These are phyloP conservation scores for Ailanthus altissimus DNA, from an alignment of 345 rosid species.

Conservation along the genomic window DNA sequence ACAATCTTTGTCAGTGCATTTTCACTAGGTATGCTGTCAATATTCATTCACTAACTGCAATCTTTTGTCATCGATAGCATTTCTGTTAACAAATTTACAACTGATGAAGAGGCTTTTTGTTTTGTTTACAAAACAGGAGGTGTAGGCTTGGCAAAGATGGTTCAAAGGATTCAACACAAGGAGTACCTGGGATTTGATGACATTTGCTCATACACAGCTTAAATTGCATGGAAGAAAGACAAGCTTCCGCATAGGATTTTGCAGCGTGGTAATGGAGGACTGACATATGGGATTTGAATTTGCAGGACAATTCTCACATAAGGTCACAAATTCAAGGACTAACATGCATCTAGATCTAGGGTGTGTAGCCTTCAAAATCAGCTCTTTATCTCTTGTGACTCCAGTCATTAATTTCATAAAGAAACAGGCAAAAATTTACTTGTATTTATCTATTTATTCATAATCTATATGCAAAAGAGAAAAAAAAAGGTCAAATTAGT, in stretches of 20 bases:
- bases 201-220: slow-evolving; percentile 24
- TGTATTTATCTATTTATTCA: background rate
- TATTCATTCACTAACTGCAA: background rate
- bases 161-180: slow-evolving; percentile 31
- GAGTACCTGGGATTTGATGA: slow-evolving; percentile 46
- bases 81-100: background rate
- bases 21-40: slow-evolving; percentile 30
- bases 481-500: no score
- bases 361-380: background rate
- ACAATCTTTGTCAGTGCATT: slow-evolving; percentile 41
- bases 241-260: background rate
- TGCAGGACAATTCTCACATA: background rate
- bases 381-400: no score
- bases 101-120: background rate
- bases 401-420: background rate
- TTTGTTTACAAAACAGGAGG: slow-evolving; percentile 33
- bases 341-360: background rate
- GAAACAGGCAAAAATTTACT: background rate
- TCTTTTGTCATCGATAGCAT: background rate
- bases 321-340: background rate
- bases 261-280: background rate
- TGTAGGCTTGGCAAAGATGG: slow-evolving; percentile 36
- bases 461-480: background rate
- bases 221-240: background rate
- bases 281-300: background rate